Evolutionary conservation across 768 basidiomycete genomes (phyloP), one percentile per base, ranked within the genome.

Genomic region (Cystobasidium onofrii): DNA sequence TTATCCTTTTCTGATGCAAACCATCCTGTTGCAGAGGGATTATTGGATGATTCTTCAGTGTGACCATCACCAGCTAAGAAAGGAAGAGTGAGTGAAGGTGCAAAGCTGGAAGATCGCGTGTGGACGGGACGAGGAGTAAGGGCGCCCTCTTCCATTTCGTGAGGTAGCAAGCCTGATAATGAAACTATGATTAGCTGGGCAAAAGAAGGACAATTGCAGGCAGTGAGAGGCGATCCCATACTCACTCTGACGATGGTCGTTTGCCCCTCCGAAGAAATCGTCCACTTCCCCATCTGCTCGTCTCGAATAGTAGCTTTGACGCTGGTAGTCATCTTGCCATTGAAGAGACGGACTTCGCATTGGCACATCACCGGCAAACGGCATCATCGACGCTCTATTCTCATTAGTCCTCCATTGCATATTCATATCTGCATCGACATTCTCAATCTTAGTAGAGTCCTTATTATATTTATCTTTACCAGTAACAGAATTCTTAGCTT

Each of bases 51-150:
- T 13, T 41, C 12, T 17, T 15, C 39, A 64, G 4, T 20, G 2
- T 4, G 17, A 7, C 20, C 34, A 7, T 64, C 63, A 1, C 43
- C 39, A 12, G 65, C 18, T 25, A 67, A 20, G 43, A 67, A 67
- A 27, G 27, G 25, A 17, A 67, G 65, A 31, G 27, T 50, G 13
- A 67, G 65, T 6, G 65, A 67, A 2, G 65, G 65, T 15, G 65
- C 65, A 10, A 67, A 15, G 36, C 43, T 46, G 7, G 65, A 46
- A 33, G 65, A 67, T 3, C 65, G 65, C 25, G 65, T 43, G 18
- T 50, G 65, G 2, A 13, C n/a, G 18, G 27, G 29, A 15, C 31
- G 57, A 2, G 57, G 36, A 2, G 36, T 61, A 25, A 61, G 31
- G 15, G 57, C 57, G 17, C 31, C 36, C 25, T 29, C 57, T 61